Evolutionary conservation across 1,284 basidiomycete genomes (phyloP).

Genomic region (Austroboletus novae-zelandiae): DNA sequence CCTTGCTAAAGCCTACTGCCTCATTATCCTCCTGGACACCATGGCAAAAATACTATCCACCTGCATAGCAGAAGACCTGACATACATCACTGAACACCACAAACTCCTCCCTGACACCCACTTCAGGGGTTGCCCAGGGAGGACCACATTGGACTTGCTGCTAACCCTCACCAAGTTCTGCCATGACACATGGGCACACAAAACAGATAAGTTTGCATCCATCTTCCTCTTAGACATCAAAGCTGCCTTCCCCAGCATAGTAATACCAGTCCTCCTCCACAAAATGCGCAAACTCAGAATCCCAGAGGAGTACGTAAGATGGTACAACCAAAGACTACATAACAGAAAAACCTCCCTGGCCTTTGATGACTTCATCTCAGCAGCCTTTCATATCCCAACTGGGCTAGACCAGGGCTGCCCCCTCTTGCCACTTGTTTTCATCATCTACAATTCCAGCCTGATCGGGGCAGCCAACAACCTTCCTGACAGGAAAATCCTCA

Average conservation of each 20-base stretch:
- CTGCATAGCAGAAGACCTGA: not conserved
- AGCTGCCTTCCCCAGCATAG: not conserved
- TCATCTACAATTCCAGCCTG: not conserved
- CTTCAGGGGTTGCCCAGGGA: not conserved
- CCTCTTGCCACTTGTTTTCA: not conserved
- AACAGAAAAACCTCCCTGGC: not conserved
- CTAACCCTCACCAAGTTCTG: not conserved
- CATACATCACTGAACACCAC: not conserved
- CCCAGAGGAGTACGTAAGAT: not conserved
- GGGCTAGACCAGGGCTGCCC: no score
- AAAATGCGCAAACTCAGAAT: not conserved
- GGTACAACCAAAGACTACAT: not conserved
- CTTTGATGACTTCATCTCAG: not conserved
- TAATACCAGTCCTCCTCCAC: not conserved
- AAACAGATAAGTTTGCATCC: not conserved
- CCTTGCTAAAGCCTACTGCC: not conserved
- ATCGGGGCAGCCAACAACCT: not conserved
- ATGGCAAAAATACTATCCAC: not conserved
- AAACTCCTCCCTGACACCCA: not conserved
- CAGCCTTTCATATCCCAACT: not conserved
- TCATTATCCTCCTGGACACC: not conserved
- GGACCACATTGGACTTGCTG: not conserved
- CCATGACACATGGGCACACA: not conserved
- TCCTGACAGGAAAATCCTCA: not conserved
- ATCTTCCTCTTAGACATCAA: not conserved